These are phyloP conservation scores for Apiotrichum gracile DNA, from an alignment of 1,284 basidiomycete species.

Conservation along the genomic window DNA sequence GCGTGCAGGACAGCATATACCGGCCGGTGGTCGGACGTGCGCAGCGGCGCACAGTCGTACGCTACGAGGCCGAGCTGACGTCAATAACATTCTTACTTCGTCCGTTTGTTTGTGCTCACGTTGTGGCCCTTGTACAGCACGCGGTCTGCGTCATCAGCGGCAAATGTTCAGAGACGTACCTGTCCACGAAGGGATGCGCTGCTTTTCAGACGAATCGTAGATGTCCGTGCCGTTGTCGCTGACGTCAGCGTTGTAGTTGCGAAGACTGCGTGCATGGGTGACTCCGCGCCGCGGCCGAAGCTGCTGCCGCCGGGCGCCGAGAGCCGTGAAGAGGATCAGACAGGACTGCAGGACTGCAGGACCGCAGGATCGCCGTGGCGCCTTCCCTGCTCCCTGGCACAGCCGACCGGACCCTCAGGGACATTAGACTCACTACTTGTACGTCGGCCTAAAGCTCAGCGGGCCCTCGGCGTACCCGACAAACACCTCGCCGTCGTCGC, in stretches of 20 bases:
- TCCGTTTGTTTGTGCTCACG: constrained; percentile 55
- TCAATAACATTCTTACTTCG: constrained; percentile 50
- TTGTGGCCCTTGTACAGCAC: constrained; percentile 72
- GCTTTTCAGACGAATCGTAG: constrained; percentile 95
- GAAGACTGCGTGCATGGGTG: neutral
- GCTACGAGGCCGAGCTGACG: constrained; percentile 24
- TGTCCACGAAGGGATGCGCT: constrained; percentile 95
- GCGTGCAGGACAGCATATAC: constrained; percentile 80
- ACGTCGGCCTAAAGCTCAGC: constrained; percentile 60
- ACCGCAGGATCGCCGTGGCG: too few species aligned
- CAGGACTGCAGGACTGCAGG: too few species aligned
- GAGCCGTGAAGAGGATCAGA: neutral
- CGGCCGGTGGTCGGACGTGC: constrained; percentile 89
- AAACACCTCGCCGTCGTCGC: constrained; percentile 68
- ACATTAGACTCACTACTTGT: constrained; percentile 49
- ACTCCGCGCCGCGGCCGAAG: neutral
- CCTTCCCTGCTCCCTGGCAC: too few species aligned
- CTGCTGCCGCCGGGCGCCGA: neutral
- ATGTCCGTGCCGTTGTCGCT: constrained; percentile 57
- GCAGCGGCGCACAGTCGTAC: constrained; percentile 66
- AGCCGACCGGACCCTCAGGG: too few species aligned
- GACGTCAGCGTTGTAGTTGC: neutral
- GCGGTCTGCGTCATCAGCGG: constrained; percentile 58
- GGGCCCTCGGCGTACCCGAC: constrained; percentile 81
- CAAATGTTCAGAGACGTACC: constrained; percentile 52